Evolutionary conservation across 192 early-diverging fungal genomes (phyloP).

Genomic region (Gorgonomyces haynaldii): DNA sequence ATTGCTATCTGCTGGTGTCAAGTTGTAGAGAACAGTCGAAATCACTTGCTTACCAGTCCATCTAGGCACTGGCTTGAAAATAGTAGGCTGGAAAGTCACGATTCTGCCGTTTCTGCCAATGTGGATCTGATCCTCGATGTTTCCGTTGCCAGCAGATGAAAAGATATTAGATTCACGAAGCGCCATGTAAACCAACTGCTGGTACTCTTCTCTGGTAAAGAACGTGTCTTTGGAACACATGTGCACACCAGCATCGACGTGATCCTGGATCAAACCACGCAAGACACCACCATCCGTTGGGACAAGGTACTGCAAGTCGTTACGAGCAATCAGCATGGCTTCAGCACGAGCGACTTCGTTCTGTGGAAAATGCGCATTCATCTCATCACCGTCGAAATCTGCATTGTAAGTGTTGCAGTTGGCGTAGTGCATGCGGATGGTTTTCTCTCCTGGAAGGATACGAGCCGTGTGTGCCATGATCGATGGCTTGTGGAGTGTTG

Average conservation of each 20-base stretch:
- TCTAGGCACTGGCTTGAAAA: conserved; percentile 69
- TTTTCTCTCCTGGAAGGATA: conserved; percentile 91
- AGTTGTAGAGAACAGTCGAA: conserved; percentile 84
- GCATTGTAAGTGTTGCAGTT: conserved; percentile 52
- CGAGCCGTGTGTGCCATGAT: conserved; percentile 97
- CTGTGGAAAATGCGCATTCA: conserved; percentile 99
- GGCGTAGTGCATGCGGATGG: conserved; percentile 99
- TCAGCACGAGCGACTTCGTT: conserved; percentile 94
- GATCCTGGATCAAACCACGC: conserved; percentile 97
- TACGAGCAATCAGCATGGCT: conserved; percentile 88
- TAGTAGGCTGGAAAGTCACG: conserved; percentile 73
- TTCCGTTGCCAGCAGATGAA: conserved; percentile 39
- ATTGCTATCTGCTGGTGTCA: conserved; percentile 56
- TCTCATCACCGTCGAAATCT: conserved; percentile 99
- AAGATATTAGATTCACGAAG: conserved; percentile 64
- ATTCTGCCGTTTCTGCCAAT: conserved; percentile 61
- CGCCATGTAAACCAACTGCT: conserved; percentile 84
- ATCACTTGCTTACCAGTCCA: conserved; percentile 99
- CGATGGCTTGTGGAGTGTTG: conserved; percentile 97
- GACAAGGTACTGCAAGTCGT: conserved; percentile 91
- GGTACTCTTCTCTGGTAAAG: conserved; percentile 78
- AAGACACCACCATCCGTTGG: conserved; percentile 95
- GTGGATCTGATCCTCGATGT: conserved; percentile 38
- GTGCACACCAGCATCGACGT: conserved; percentile 92
- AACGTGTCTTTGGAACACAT: conserved; percentile 82